Conservation (phyloP, 1,284 basidiomycete species). For the Mycosarcoma maydis region DNA sequence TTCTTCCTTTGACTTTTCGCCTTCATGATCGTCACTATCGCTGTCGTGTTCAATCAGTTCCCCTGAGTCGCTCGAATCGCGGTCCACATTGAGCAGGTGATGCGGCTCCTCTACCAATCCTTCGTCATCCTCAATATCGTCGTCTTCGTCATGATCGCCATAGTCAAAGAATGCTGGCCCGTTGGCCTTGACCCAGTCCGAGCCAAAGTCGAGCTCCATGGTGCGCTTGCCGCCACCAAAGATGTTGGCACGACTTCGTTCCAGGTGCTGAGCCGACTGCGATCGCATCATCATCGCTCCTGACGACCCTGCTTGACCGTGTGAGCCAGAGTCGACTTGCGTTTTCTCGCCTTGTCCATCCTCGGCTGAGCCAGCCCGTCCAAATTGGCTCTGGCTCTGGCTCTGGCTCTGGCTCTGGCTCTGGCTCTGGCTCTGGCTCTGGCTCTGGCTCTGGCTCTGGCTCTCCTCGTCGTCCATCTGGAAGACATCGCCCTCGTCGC, state of each 20-base stretch:
- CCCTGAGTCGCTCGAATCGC: constrained; percentile 37
- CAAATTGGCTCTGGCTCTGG: too few relatives aligned
- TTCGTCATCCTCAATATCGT: constrained; percentile 31
- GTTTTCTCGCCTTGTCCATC: background rate
- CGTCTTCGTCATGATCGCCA: constrained; percentile 27
- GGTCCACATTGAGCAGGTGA: constrained; percentile 45
- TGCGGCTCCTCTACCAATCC: constrained; percentile 43
- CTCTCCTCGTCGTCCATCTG: constrained; percentile 46
- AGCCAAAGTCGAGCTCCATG: constrained; percentile 23
- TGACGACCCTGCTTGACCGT: constrained; percentile 5
- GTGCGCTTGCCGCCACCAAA: constrained; percentile 25
- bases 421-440: too few relatives aligned
- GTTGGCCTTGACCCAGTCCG: constrained; percentile 37
- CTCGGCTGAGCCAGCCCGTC: constrained; percentile 7
- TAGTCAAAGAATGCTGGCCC: constrained; percentile 46
- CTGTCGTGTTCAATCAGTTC: constrained; percentile 44
- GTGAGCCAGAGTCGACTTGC: background rate
- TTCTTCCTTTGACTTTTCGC: background rate
- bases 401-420: too few relatives aligned
- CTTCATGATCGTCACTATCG: constrained; percentile 4
- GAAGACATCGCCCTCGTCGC: constrained; percentile 34
- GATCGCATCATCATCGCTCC: constrained; percentile 9
- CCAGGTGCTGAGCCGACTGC: constrained; percentile 37
- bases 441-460: background rate
- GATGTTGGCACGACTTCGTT: constrained; percentile 32